Evolutionary conservation across 108 stramenopile species (phyloP).

Genomic region (Fragilariopsis cylindrus): DNA sequence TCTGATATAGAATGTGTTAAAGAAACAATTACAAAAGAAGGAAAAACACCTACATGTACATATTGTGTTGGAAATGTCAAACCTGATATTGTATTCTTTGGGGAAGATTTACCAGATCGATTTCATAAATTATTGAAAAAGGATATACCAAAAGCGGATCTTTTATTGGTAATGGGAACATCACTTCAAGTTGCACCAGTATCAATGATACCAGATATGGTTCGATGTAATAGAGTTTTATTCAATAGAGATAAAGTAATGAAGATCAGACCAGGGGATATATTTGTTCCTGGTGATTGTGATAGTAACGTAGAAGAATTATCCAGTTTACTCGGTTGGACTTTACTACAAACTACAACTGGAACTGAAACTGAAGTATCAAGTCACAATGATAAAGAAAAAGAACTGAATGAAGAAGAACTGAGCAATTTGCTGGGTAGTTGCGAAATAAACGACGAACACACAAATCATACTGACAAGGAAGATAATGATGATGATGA

Average conservation of each 20-base stretch:
- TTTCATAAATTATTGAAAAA: slow-evolving; percentile 53
- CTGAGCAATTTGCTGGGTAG: neutral
- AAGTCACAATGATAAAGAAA: neutral
- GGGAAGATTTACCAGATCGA: slow-evolving; percentile 74
- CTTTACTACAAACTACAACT: slow-evolving; percentile 39
- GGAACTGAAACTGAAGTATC: slow-evolving; percentile 13
- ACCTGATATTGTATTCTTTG: slow-evolving; percentile 94
- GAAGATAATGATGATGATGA: neutral
- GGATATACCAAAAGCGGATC: slow-evolving; percentile 60
- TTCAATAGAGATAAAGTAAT: slow-evolving; percentile 80
- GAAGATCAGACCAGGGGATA: slow-evolving; percentile 62
- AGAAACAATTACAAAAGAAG: slow-evolving; percentile 55
- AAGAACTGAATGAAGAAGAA: slow-evolving; percentile 5
- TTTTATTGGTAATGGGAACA: slow-evolving; percentile 89
- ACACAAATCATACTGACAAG: neutral
- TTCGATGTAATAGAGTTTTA: slow-evolving; percentile 56
- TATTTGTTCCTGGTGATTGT: slow-evolving; percentile 79
- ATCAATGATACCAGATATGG: slow-evolving; percentile 73
- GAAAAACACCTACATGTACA: slow-evolving; percentile 55
- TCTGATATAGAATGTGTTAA: slow-evolving; percentile 50
- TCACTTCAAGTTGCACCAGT: slow-evolving; percentile 73
- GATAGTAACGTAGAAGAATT: slow-evolving; percentile 66
- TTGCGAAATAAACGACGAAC: neutral
- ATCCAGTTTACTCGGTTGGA: slow-evolving; percentile 73
- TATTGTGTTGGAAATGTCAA: slow-evolving; percentile 79